Conservation (phyloP, 129 eudicot species). For the Lactuca sativa region DNA sequence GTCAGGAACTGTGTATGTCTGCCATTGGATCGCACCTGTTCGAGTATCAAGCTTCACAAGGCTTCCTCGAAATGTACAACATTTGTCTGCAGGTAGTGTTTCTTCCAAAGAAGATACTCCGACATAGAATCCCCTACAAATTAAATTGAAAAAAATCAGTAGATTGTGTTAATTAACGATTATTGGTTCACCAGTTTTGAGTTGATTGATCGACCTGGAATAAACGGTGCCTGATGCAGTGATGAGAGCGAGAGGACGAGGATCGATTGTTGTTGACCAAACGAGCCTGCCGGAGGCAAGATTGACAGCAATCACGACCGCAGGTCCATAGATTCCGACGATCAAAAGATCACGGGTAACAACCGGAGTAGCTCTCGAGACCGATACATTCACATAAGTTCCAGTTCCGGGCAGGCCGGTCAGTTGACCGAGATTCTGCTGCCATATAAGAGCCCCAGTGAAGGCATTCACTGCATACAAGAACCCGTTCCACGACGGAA, state of each 20-base stretch:
- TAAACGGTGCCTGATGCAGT: constrained; percentile 70
- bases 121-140: constrained; percentile 49
- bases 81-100: constrained; percentile 28
- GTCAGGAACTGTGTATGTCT: constrained; percentile 65
- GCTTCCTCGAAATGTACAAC: constrained; percentile 68
- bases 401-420: constrained; percentile 57
- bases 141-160: not conserved
- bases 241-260: constrained; percentile 42
- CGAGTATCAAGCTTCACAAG: constrained; percentile 54
- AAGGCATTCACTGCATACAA: constrained; percentile 59
- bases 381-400: constrained; percentile 43
- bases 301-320: constrained; percentile 53
- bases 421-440: constrained; percentile 43
- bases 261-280: constrained; percentile 61
- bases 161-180: not conserved
- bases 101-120: constrained; percentile 62
- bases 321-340: constrained; percentile 71
- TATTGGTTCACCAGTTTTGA: not conserved
- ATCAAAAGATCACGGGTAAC: constrained; percentile 50
- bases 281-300: constrained; percentile 49
- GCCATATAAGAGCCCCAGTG: constrained; percentile 65
- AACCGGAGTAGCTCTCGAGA: constrained; percentile 71
- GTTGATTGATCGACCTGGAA: constrained; percentile 50
- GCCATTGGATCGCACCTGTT: constrained; percentile 61
- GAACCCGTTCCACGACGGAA: constrained; percentile 76